Percentiles rank a stretch among this genome's conserved stretches.
These are phyloP conservation scores for Saccharomyces hybrid DNA, from an alignment of 1,139 yeast genomes.

Conservation along the genomic window DNA sequence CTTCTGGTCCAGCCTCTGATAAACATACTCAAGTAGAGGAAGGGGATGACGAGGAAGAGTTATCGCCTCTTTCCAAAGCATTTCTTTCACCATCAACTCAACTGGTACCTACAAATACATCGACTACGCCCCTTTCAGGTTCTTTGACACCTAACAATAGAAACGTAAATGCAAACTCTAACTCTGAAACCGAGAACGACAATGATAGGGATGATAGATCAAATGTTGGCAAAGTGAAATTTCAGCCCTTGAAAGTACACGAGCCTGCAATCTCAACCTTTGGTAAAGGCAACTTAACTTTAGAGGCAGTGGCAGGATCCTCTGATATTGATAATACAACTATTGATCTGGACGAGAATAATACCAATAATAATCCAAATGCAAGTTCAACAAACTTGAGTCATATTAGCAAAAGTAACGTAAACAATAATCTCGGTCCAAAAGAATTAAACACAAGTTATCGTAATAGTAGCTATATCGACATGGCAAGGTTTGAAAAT, in stretches of 20 bases:
- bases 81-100: not conserved
- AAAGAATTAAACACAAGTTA: not conserved
- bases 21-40: not conserved
- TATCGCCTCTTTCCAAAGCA: not conserved
- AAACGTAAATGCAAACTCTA: constrained; percentile 2
- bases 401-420: not conserved
- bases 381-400: not conserved
- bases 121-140: constrained; percentile 1
- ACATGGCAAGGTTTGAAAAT: constrained; percentile 8
- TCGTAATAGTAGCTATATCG: constrained; percentile 16
- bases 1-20: not conserved
- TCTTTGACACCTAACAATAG: constrained; percentile 5
- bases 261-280: constrained; percentile 47
- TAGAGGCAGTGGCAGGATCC: constrained; percentile 43
- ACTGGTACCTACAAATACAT: not conserved
- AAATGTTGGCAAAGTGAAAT: constrained; percentile 37
- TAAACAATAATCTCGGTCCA: not conserved
- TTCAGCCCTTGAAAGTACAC: constrained; percentile 45
- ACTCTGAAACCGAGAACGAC: not conserved
- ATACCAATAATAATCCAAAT: constrained; percentile 2
- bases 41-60: not conserved
- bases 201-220: constrained; percentile 4
- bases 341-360: constrained; percentile 2
- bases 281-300: constrained; percentile 64
- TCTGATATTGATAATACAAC: constrained; percentile 9